phyloP scores from a whole-genome alignment of 1,284 basidiomycete genomes.

The Papiliotrema terrestris region DNA sequence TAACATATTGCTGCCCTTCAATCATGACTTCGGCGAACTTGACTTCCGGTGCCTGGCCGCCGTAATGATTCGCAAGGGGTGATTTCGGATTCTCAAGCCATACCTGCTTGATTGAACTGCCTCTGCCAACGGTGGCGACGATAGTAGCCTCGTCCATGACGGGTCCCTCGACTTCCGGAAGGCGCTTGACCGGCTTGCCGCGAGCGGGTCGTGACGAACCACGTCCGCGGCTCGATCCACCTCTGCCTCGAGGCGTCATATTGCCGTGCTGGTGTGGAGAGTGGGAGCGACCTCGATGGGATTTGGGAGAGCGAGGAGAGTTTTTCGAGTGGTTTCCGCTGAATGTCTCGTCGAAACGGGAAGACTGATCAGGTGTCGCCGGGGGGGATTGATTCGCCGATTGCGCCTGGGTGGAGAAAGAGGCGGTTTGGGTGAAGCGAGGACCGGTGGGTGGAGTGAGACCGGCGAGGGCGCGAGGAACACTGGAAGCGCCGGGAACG shows the following conservation, averaged over 20 bases:
- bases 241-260: neutral
- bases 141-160: neutral
- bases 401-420: neutral
- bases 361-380: neutral
- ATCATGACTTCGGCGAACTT: neutral
- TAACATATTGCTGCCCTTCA: neutral
- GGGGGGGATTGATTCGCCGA: neutral
- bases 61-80: neutral
- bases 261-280: too few species aligned
- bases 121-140: neutral
- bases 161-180: neutral
- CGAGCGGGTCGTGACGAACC: neutral
- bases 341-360: neutral
- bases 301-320: neutral
- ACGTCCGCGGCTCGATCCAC: neutral
- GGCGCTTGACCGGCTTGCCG: neutral
- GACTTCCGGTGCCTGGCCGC: neutral
- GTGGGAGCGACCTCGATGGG: neutral
- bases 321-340: neutral
- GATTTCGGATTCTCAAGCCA: neutral
- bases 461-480: neutral
- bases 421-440: neutral
- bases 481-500: neutral
- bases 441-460: conserved; percentile 2
- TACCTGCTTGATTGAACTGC: neutral